Evolutionary conservation across 2,329 filamentous ascomycete genomes (phyloP).

Genomic region (Magnaporthales sp.): DNA sequence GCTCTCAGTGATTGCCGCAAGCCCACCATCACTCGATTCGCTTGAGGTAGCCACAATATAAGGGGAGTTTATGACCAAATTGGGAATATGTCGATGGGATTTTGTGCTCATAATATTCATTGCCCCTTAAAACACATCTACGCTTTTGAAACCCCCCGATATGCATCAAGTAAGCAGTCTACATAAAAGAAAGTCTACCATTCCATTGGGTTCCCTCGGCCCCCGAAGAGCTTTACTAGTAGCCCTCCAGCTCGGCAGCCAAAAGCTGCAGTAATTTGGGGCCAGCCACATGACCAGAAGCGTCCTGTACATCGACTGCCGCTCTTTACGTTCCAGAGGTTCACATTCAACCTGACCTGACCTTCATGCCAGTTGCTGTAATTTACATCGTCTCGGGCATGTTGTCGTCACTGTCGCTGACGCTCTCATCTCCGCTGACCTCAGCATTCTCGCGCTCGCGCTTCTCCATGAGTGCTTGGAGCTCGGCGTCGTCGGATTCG

Average conservation of each 20-base stretch:
- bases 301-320: neutral
- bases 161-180: neutral
- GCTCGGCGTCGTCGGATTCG: constrained; percentile 93
- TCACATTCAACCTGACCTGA: neutral
- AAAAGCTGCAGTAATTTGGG: neutral
- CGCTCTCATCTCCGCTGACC: constrained; percentile 93
- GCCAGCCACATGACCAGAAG: neutral
- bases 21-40: neutral
- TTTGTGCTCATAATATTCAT: neutral
- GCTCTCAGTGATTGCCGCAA: neutral
- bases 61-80: neutral
- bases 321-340: neutral
- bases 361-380: neutral
- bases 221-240: neutral
- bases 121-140: neutral
- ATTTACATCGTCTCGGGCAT: constrained; percentile 45
- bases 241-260: neutral
- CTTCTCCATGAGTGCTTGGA: constrained; percentile 99
- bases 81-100: neutral
- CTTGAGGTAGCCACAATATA: neutral
- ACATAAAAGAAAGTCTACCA: neutral
- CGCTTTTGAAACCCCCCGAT: neutral
- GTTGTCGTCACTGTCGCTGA: constrained; percentile 91
- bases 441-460: constrained; percentile 95
- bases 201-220: neutral